A percentile compares a stretch with the other conserved stretches of the same genome.
Evolutionary conservation across 768 basidiomycete genomes (phyloP).

Genomic region (Daedaleopsis sinensis): DNA sequence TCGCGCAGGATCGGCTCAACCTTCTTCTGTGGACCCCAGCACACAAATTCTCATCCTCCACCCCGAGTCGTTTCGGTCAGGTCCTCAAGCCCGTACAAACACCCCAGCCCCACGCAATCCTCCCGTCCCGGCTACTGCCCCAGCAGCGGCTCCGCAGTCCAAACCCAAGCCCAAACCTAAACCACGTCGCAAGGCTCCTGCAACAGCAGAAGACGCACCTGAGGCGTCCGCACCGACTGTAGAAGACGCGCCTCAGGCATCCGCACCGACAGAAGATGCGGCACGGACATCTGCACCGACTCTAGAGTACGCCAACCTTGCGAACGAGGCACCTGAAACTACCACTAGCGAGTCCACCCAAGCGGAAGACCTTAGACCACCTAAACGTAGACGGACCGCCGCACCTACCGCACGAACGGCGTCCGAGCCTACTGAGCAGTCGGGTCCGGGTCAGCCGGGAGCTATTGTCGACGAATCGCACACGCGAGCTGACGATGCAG

Average conservation of each 20-base stretch:
- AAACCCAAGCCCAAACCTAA: slow-evolving; percentile 18
- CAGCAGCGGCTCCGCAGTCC: background rate
- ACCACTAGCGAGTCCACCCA: background rate
- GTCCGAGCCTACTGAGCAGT: too few relatives aligned
- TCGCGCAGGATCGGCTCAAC: background rate
- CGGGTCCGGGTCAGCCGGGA: background rate
- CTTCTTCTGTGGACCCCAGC: background rate
- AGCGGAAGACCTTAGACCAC: background rate
- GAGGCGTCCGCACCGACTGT: background rate
- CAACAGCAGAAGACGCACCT: background rate
- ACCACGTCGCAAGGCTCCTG: slow-evolving; percentile 4
- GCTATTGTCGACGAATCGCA: background rate
- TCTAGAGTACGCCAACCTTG: background rate
- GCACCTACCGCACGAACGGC: too few relatives aligned
- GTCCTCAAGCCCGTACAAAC: background rate
- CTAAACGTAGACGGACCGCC: slow-evolving; percentile 2
- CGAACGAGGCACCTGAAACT: too few relatives aligned
- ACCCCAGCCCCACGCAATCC: background rate
- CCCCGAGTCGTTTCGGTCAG: slow-evolving; percentile 8
- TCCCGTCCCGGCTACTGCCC: background rate
- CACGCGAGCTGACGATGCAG: background rate
- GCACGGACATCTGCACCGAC: background rate
- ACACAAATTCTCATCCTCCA: slow-evolving; percentile 11
- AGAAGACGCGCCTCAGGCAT: background rate
- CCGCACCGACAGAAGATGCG: background rate